phyloP scores from a whole-genome alignment of 2,329 filamentous ascomycete species.

The Xylariaceae sp. region DNA sequence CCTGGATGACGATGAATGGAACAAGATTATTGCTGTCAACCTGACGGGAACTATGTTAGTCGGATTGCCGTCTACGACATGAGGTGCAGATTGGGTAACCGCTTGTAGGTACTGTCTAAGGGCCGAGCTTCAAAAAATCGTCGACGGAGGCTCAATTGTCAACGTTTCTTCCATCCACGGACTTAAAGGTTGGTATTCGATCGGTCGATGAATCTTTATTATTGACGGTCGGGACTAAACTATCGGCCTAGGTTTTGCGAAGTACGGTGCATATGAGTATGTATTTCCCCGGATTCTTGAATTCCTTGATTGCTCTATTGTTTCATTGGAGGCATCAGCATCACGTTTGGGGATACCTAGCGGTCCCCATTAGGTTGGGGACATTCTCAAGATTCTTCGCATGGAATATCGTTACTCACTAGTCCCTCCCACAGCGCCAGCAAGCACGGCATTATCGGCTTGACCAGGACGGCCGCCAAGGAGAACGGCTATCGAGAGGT shows the following conservation, averaged over 20 bases:
- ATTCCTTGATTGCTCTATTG: neutral
- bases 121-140: slow-evolving; percentile 43
- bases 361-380: neutral
- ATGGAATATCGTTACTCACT: slow-evolving; percentile 12
- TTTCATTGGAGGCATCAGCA: neutral
- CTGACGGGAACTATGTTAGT: slow-evolving; percentile 46
- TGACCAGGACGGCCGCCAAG: slow-evolving; percentile 36
- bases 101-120: slow-evolving; percentile 41
- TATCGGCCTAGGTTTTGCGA: slow-evolving; percentile 36
- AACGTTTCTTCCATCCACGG: slow-evolving; percentile 54
- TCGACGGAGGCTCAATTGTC: slow-evolving; percentile 53
- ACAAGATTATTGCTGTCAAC: slow-evolving; percentile 46
- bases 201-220: slow-evolving; percentile 29
- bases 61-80: neutral
- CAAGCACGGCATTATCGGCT: slow-evolving; percentile 33
- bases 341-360: neutral
- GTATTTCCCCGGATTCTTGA: slow-evolving; percentile 2
- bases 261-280: slow-evolving; percentile 37
- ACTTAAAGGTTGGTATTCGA: slow-evolving; percentile 39
- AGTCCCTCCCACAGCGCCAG: slow-evolving; percentile 16
- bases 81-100: slow-evolving; percentile 13
- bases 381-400: neutral
- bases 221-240: slow-evolving; percentile 18
- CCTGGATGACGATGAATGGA: slow-evolving; percentile 46
- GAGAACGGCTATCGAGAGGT: slow-evolving; percentile 42